Evolutionary conservation across 441 rosid species (phyloP), one percentile per base, ranked within the genome.

Genomic region (Corymbia calophylla): DNA sequence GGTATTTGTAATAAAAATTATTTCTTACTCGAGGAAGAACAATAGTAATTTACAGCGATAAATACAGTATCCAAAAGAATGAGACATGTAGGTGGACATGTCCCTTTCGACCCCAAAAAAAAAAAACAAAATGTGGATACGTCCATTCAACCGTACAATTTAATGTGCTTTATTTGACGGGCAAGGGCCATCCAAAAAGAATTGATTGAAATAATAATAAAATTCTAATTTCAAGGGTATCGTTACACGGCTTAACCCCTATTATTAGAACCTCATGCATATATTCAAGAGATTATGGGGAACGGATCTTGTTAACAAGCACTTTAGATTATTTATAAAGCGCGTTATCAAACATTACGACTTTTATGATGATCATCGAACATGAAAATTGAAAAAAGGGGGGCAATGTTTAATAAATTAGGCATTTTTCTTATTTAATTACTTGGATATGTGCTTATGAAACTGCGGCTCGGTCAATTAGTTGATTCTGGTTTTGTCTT

Each of bases 221-320:
- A 35, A 35, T n/a, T n/a, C 31, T n/a, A 7, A 14, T 64, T 64
- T 64, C 18, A 2, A 2, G 9, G 9, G 70, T 31, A 64, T 64
- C 32, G 0, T 14, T 32, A 29, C 6, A 32, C 1, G 0, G 18
- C 35, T 64, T n/a, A n/a, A 64, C n/a, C 35, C 9, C 32, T 1
- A 64, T 64, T 13, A 29, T 64, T 64, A 64, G 80, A 32, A 47
- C 18, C 44, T 19, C 6, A 6, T 68, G 1, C 14, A 2, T 66
- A 4, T 29, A n/a, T 16, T 62, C 16, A n/a, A 15, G 73, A 66
- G 73, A 66, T 66, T 66, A 15, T 66, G 39, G 16, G 21, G 11
- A 32, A 66, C 0, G 11, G 12, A 66, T 66, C 21, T 31, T 66
- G 23, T 31, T 66, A 35, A 66, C 32, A 66, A 16, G 23, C 31